Base-by-base conservation (phyloP, 169 alveolate species). In the Plasmodium coatneyi region DNA sequence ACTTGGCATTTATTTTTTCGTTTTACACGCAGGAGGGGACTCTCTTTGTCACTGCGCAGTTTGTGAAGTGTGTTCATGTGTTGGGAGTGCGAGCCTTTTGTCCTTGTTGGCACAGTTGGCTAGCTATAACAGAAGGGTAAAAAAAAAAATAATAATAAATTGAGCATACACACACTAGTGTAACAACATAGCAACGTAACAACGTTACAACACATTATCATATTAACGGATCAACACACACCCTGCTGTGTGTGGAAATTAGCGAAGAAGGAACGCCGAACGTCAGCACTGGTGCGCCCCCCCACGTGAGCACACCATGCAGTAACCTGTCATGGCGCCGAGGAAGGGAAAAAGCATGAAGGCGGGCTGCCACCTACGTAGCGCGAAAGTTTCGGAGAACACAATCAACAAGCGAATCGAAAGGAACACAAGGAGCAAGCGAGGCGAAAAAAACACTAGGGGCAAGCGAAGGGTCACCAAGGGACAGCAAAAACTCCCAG, bases 401-500 rank as follows among this genome's bases (percentile, higher is more conserved):
- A 0, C 52, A 41, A 9, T 5, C 52, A 41, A 41, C 52, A 41
- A 41, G 52, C 54, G 56, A 25, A 25, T 16, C 16, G 30, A 9
- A 81, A 81, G 56, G 3, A 83, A 54, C 39, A 70, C 70, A 34
- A 70, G 56, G 46, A 30, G 76, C 7, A 83, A 83, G 32, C 49
- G 71, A 71, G 72, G 60, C 16, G 30, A 9, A 81, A 81, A 32
- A 3, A 83, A 32, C 39, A 70, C 70, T 46, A 70, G 56, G 46
- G 46, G 76, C n/a, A 83, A 83, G 49, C 49, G 71, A 71, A 84
- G 60, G 41, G 39, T 12, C 52, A 46, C 70, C 25, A 72, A 72
- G n/a, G 56, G 41, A 32, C 72, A 84, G 9, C 84, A 84, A 12
- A 84, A 84, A 54, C 81, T 87, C 5, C 93, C 93, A 22, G 93